phyloP scores from a whole-genome alignment of 345 rosid genomes.

The Brassica nigra region DNA sequence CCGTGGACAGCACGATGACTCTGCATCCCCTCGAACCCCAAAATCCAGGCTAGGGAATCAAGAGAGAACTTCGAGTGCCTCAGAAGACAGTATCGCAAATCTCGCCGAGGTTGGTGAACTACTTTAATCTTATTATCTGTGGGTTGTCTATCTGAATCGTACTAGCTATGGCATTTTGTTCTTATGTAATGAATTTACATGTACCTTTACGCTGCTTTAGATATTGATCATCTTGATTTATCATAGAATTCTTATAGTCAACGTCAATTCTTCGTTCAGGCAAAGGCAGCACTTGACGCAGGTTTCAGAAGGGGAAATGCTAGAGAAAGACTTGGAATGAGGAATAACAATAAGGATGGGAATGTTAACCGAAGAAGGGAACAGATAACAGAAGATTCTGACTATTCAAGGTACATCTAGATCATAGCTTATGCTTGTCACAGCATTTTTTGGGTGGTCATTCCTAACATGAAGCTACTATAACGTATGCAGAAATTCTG shows the following conservation, averaged over 20 bases:
- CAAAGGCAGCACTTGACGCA: slow-evolving; percentile 83
- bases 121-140: background rate
- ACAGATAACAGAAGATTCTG: slow-evolving; percentile 53
- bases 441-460: background rate
- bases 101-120: slow-evolving; percentile 67
- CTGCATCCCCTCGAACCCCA: slow-evolving; percentile 79
- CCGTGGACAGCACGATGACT: slow-evolving; percentile 76
- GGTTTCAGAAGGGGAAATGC: slow-evolving; percentile 71
- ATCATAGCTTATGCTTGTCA: slow-evolving; percentile 7
- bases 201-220: slow-evolving; percentile 3
- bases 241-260: background rate
- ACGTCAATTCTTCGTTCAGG: slow-evolving; percentile 45
- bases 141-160: background rate
- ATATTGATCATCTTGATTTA: background rate
- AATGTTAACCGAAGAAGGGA: slow-evolving; percentile 65
- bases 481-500: slow-evolving; percentile 51
- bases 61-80: slow-evolving; percentile 82
- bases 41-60: slow-evolving; percentile 82
- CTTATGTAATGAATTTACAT: background rate
- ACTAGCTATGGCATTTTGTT: background rate
- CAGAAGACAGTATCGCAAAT: slow-evolving; percentile 86
- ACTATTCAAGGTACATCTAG: slow-evolving; percentile 65
- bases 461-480: slow-evolving; percentile 29
- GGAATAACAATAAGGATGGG: slow-evolving; percentile 36
- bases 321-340: slow-evolving; percentile 61